Conservation (phyloP, 148 eudicot species). For the Vaccinium darrowii region DNA sequence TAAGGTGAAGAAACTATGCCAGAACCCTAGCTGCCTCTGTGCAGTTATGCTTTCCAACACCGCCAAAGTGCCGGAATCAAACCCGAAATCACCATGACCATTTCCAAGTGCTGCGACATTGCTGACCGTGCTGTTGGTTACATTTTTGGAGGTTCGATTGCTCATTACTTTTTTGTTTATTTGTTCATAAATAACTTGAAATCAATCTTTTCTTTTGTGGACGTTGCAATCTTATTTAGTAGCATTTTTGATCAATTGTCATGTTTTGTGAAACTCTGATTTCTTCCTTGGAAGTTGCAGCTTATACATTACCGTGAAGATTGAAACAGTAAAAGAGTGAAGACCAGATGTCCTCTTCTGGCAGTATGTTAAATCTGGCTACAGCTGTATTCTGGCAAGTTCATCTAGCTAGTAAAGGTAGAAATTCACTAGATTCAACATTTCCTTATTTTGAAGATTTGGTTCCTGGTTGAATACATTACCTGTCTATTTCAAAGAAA, state of each 20-base stretch:
- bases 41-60: conserved; percentile 70
- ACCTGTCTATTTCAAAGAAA: too few species aligned
- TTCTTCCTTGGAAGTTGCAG: conserved; percentile 10
- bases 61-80: conserved; percentile 55
- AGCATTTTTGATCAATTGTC: too few species aligned
- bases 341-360: too few species aligned
- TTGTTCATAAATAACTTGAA: neutral
- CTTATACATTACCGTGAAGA: conserved; percentile 9
- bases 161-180: neutral
- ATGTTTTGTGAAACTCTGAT: neutral
- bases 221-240: too few species aligned
- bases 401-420: too few species aligned
- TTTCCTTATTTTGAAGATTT: too few species aligned
- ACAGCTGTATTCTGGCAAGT: too few species aligned
- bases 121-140: conserved; percentile 70
- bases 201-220: too few species aligned
- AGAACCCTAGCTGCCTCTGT: conserved; percentile 57
- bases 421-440: too few species aligned
- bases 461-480: too few species aligned
- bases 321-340: neutral
- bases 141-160: conserved; percentile 49
- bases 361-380: too few species aligned
- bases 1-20: conserved; percentile 49
- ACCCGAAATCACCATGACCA: conserved; percentile 55
- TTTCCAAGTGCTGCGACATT: conserved; percentile 63